Evolutionary conservation across 73 alveolate genomes (phyloP).

Genomic region (Tetrahymena elliotti): DNA sequence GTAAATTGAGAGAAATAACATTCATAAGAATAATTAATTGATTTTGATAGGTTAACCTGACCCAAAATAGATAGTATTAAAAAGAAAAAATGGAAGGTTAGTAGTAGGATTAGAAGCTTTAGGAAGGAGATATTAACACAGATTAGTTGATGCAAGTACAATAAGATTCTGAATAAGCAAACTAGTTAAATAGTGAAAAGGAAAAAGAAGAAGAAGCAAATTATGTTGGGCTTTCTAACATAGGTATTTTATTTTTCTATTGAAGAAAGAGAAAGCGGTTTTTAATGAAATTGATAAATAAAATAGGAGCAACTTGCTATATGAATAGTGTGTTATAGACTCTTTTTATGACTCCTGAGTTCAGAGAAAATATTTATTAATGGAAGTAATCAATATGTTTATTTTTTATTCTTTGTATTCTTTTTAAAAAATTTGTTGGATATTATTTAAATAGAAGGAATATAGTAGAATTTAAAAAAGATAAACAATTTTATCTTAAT

Average conservation of each 20-base stretch:
- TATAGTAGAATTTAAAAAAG: slow-evolving; percentile 23
- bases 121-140: not conserved
- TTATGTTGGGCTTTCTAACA: not conserved
- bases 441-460: not conserved
- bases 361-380: slow-evolving; percentile 66
- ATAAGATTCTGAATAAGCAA: not conserved
- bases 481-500: not conserved
- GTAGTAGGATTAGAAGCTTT: not conserved
- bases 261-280: not conserved
- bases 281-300: not conserved
- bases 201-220: not conserved
- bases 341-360: slow-evolving; percentile 92
- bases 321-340: slow-evolving; percentile 89
- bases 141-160: not conserved
- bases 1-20: not conserved
- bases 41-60: not conserved
- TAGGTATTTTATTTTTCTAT: not conserved
- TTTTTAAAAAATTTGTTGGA: not conserved
- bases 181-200: not conserved
- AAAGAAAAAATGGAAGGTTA: not conserved
- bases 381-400: slow-evolving; percentile 24
- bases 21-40: not conserved
- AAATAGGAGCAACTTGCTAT: slow-evolving; percentile 90
- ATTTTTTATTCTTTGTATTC: not conserved
- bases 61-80: not conserved